A percentile compares a stretch with the other conserved stretches of the same genome.
Evolutionary conservation across 176 grass and related monocot species (phyloP).

Genomic region (Miscanthus lutarioriparius): DNA sequence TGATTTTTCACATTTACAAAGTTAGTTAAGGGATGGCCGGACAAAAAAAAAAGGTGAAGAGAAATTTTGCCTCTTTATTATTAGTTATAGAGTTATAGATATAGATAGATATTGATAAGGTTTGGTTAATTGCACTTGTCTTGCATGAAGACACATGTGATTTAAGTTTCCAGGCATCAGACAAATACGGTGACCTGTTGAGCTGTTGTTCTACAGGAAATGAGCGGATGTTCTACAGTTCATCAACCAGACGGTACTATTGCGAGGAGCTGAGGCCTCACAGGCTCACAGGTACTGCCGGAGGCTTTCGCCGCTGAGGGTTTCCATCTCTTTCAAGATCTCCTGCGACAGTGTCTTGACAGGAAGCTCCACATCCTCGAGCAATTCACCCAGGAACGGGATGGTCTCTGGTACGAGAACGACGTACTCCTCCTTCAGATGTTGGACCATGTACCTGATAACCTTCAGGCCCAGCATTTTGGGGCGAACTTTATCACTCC

Average conservation of each 20-base stretch:
- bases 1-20: too few relatives aligned
- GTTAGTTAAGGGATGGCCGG: too few relatives aligned
- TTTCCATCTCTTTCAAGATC: slow-evolving; percentile 90
- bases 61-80: too few relatives aligned
- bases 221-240: not conserved
- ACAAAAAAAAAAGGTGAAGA: too few relatives aligned
- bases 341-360: slow-evolving; percentile 79
- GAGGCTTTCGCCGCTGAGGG: slow-evolving; percentile 80
- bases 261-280: not conserved
- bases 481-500: slow-evolving; percentile 71
- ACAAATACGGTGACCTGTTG: not conserved
- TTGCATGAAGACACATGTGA: not conserved
- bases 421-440: slow-evolving; percentile 88
- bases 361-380: slow-evolving; percentile 89
- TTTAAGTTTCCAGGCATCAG: not conserved
- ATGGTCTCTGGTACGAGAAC: slow-evolving; percentile 76
- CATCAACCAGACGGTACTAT: not conserved
- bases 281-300: slow-evolving; percentile 58
- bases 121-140: not conserved
- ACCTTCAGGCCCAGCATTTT: slow-evolving; percentile 86
- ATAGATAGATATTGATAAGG: too few relatives aligned
- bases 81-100: too few relatives aligned
- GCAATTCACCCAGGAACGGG: slow-evolving; percentile 83
- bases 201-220: not conserved
- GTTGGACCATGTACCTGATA: slow-evolving; percentile 82